Conservation (phyloP, 2,329 filamentous ascomycete genomes). For the Amesomyces nigricolor region DNA sequence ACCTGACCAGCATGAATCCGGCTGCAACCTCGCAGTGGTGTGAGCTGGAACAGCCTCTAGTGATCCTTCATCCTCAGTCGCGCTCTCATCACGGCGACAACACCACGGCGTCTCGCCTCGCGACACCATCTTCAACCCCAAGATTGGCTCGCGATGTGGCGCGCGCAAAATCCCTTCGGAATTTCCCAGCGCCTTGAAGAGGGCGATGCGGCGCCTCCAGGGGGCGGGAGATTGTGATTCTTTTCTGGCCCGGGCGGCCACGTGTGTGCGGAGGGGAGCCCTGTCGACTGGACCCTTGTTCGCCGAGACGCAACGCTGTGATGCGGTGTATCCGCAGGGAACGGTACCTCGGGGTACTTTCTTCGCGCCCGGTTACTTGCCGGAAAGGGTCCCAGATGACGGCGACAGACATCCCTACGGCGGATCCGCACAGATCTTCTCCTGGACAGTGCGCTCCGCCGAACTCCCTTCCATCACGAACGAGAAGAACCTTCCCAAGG, state of each 20-base stretch:
- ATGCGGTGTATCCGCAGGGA: conserved; percentile 14
- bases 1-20: conserved; percentile 8
- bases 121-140: neutral
- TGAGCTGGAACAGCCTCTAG: neutral
- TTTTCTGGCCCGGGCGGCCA: conserved; percentile 28
- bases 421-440: conserved; percentile 16
- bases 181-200: neutral
- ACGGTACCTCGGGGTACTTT: conserved; percentile 19
- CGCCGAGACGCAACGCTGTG: conserved; percentile 8
- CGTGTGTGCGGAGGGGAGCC: conserved; percentile 24
- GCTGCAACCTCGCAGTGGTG: conserved; percentile 16
- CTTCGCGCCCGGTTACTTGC: neutral
- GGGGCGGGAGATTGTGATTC: conserved; percentile 27
- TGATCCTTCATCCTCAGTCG: neutral
- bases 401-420: conserved; percentile 8
- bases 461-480: neutral
- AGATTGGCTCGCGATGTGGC: neutral
- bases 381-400: neutral
- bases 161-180: neutral
- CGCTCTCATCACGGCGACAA: neutral
- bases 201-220: neutral
- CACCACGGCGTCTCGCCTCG: neutral
- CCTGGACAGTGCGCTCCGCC: conserved; percentile 7
- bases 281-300: conserved; percentile 4
- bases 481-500: neutral